Conservation (phyloP, 306 rosid species). For the Cucumis sativus region Cucumber_9930_V3 NC_026658.2:3078501-3079000, state of each 20-base stretch:
- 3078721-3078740: neutral
- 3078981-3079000: conserved; percentile 83
- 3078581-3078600: conserved; percentile 98
- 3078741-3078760: neutral
- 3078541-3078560: neutral
- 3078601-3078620: conserved; percentile 95
- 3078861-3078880: conserved; percentile 95
- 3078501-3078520: neutral
- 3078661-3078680: conserved; percentile 63
- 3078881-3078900: conserved; percentile 78
- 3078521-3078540: neutral
- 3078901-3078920: conserved; percentile 62
- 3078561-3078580: conserved; percentile 33
- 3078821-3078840: conserved; percentile 87
- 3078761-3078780: neutral
- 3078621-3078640: conserved; percentile 99
- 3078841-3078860: conserved; percentile 69
- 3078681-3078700: conserved; percentile 67
- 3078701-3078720: neutral
- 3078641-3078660: conserved; percentile 97
- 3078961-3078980: conserved; percentile 98
- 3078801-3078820: conserved; percentile 98
- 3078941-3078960: conserved; percentile 83
- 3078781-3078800: conserved; percentile 61
- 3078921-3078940: conserved; percentile 80